Evolutionary conservation across 2,329 filamentous ascomycete species (phyloP), one percentile per base, ranked within the genome.

Genomic region (Emmonsiellopsis sp.): DNA sequence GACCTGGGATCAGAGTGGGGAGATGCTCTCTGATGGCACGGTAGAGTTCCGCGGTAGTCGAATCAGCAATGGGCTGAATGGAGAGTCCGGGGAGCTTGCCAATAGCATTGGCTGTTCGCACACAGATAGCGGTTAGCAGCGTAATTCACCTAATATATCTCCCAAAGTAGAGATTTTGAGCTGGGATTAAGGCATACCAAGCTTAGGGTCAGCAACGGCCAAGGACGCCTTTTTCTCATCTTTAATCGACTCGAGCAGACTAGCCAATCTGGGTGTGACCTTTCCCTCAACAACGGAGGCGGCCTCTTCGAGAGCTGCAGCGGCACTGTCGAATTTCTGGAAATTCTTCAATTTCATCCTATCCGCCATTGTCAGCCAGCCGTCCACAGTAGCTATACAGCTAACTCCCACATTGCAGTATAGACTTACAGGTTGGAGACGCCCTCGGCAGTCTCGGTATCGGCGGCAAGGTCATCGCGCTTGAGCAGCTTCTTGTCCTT

Each of bases 401-500:
- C 32, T 42, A 7, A 4, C 15, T 26, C 20, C 20, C n/a, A n/a
- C n/a, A n/a, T n/a, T n/a, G n/a, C n/a, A n/a, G n/a, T n/a, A 26
- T 26, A 26, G 52, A 80, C 87, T 79, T 78, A 92, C 86, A 95
- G 82, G 65, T 87, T 86, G 64, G 89, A 88, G 60, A 95, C 82
- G 65, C 87, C 87, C 72, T 96, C 90, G 37, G 89, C 84, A 56
- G 86, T 86, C 61, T 84, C 81, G 57, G 90, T 79, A 70, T 93
- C 84, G 59, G 83, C 79, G 52, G 82, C 80, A 59, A 95, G 74
- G 67, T 91, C 84, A 74, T 92, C 86, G 67, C 87, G 85, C 74
- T 95, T 93, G 61, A 98, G 79, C 56, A 97, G 82, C 79, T 97
- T 97, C 83, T 96, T 97, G 81, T 97, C 92, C 73, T 91, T 89